phyloP scores from a whole-genome alignment of 768 basidiomycete genomes.

The Rubroboletus pulcherrimus region DNA sequence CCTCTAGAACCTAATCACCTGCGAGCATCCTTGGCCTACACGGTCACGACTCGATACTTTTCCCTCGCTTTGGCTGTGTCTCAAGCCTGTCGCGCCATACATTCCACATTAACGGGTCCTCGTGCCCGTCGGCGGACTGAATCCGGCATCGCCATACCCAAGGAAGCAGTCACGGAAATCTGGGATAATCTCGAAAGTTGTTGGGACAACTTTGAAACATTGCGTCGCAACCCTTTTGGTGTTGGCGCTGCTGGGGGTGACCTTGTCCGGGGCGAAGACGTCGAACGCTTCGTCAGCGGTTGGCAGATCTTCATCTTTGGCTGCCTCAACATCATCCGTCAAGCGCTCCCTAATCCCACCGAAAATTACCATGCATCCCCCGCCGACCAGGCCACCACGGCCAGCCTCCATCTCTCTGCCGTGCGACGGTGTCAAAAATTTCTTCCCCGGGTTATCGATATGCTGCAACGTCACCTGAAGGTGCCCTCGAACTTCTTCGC shows the following conservation, averaged over 20 bases:
- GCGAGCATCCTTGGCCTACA: conserved; percentile 41
- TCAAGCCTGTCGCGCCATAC: conserved; percentile 72
- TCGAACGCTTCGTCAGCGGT: conserved; percentile 69
- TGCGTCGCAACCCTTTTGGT: conserved; percentile 46
- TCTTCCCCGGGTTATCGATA: conserved; percentile 48
- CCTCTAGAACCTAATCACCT: conserved; percentile 25
- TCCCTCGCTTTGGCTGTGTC: conserved; percentile 73
- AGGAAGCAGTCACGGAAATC: conserved; percentile 64
- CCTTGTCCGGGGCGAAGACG: conserved; percentile 45
- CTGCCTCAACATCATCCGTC: conserved; percentile 85
- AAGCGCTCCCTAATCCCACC: conserved; percentile 54
- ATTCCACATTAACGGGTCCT: conserved; percentile 73
- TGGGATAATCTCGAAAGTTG: conserved; percentile 81
- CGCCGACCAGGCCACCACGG: conserved; percentile 44
- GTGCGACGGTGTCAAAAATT: conserved; percentile 44
- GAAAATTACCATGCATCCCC: conserved; percentile 40
- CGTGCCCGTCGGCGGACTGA: conserved; percentile 60
- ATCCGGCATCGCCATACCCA: conserved; percentile 53
- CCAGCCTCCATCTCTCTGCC: conserved; percentile 47
- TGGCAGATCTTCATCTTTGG: conserved; percentile 96
- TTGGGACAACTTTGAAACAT: conserved; percentile 78
- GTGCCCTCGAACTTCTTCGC: conserved; percentile 56
- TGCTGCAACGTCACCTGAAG: conserved; percentile 48
- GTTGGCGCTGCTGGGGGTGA: conserved; percentile 36
- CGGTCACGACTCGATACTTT: conserved; percentile 57